Conservation (phyloP, 192 early-diverging fungal species). For the Gryganskiella cystojenkinii region DNA sequence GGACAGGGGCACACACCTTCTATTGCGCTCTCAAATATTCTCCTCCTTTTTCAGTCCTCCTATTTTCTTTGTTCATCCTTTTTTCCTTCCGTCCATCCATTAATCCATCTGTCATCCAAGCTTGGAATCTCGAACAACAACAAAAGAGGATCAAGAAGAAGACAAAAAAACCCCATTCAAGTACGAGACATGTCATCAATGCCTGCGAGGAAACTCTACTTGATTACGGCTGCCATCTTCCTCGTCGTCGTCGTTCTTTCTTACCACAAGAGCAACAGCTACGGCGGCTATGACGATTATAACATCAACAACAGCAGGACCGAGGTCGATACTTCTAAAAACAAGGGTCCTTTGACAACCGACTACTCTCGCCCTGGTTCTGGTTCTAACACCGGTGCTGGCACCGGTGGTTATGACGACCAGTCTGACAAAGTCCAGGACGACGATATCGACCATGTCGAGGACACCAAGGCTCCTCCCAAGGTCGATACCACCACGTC, state of each 20-base stretch:
- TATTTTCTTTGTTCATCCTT: not conserved
- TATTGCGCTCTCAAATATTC: no score
- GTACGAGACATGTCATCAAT: conserved; percentile 6
- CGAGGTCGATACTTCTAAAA: not conserved
- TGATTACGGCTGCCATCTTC: conserved; percentile 33
- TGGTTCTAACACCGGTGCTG: no score
- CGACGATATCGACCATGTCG: not conserved
- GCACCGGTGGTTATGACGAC: no score
- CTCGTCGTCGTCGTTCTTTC: conserved; percentile 32
- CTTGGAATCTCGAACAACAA: not conserved
- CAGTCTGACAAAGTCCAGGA: no score
- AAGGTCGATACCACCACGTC: not conserved
- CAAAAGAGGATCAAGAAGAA: no score
- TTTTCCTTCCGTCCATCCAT: conserved; percentile 1
- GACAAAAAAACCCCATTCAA: no score
- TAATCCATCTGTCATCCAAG: not conserved
- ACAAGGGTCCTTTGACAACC: no score
- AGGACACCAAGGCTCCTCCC: not conserved
- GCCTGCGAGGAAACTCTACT: conserved; percentile 30
- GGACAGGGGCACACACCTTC: no score
- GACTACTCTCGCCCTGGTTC: no score
- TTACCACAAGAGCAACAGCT: conserved; percentile 27
- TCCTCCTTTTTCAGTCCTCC: not conserved
- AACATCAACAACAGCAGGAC: not conserved
- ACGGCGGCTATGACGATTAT: conserved; percentile 17